Evolutionary conservation across 1,284 basidiomycete genomes (phyloP).

Genomic region (Mycosarcoma mackinlayi): DNA sequence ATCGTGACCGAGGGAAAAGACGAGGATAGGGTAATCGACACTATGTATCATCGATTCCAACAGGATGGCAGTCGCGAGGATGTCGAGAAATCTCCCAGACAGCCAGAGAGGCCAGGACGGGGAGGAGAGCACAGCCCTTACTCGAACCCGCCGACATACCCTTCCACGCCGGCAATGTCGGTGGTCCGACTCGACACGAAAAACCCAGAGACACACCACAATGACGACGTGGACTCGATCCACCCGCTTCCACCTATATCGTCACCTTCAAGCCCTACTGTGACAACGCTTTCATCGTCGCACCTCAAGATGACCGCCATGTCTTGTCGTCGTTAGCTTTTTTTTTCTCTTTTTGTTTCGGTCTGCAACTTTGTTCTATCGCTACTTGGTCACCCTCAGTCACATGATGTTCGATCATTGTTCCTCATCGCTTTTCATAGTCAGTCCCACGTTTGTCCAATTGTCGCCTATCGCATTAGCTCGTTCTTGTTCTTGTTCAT

Average conservation of each 20-base stretch:
- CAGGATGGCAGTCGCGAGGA: neutral
- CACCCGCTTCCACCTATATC: neutral
- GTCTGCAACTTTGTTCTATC: too few species aligned
- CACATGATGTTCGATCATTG: too few species aligned
- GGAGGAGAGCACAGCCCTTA: slow-evolving; percentile 2
- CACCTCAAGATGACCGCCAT: too few species aligned
- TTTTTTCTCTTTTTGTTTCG: too few species aligned
- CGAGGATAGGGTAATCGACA: slow-evolving; percentile 44
- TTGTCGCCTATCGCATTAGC: too few species aligned
- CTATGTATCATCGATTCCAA: slow-evolving; percentile 11
- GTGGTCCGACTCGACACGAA: slow-evolving; percentile 3
- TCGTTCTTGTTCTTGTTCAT: too few species aligned
- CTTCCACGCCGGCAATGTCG: slow-evolving; percentile 17
- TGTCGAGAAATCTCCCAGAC: neutral
- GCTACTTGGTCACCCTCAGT: too few species aligned
- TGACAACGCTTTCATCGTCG: too few species aligned
- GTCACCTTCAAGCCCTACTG: neutral
- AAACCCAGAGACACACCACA: neutral
- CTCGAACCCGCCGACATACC: slow-evolving; percentile 26
- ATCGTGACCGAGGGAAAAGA: slow-evolving; percentile 41
- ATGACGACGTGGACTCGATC: slow-evolving; percentile 4
- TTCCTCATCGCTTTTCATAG: too few species aligned
- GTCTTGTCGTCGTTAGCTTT: too few species aligned
- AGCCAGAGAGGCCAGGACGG: neutral
- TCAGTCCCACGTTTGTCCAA: too few species aligned